These are phyloP conservation scores for Jatropha podagrica DNA, from an alignment of 441 rosid genomes.

Conservation along the genomic window DNA sequence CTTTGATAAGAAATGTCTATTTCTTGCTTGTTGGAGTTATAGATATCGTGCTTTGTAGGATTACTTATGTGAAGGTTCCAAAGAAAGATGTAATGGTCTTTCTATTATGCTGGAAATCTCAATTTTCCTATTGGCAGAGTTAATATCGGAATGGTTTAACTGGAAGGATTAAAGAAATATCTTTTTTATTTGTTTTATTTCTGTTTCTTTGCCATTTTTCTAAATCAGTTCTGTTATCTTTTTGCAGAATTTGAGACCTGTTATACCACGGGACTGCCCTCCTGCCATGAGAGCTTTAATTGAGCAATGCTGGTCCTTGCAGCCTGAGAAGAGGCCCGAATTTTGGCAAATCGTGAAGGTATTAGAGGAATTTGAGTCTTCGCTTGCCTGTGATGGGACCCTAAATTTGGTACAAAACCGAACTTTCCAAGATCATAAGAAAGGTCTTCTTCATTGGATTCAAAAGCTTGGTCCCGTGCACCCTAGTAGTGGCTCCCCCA, in stretches of 20 bases:
- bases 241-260: conserved; percentile 81
- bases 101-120: no score
- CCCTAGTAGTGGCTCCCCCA: conserved; percentile 32
- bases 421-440: conserved; percentile 69
- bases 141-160: neutral
- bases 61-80: neutral
- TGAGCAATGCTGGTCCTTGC: conserved; percentile 90
- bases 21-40: neutral
- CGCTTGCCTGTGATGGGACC: conserved; percentile 64
- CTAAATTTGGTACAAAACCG: conserved; percentile 46
- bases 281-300: conserved; percentile 75
- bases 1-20: neutral
- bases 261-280: conserved; percentile 66
- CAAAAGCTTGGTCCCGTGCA: conserved; percentile 77
- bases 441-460: conserved; percentile 78
- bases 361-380: conserved; percentile 68
- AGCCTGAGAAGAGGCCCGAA: conserved; percentile 90
- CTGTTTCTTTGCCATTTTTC: neutral
- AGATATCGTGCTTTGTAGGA: neutral
- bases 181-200: neutral
- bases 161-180: neutral
- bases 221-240: neutral
- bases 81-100: neutral
- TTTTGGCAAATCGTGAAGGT: conserved; percentile 92
- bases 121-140: neutral